Conservation (phyloP, 768 basidiomycete genomes). For the Lanmaoa rubissima region DNA sequence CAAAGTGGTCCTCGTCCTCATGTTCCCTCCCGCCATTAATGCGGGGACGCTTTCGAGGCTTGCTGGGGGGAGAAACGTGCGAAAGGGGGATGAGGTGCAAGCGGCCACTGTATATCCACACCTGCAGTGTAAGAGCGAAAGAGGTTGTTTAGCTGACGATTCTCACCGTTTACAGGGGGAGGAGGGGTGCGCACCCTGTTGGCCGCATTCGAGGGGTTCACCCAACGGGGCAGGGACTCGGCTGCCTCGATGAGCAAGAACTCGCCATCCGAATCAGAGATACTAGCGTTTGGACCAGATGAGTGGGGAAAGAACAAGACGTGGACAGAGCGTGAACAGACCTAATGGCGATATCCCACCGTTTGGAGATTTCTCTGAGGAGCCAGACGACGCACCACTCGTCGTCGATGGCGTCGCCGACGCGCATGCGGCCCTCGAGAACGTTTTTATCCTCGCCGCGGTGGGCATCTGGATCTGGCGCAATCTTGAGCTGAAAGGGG, state of each 20-base stretch:
- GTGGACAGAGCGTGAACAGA: constrained; percentile 34
- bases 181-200: constrained; percentile 74
- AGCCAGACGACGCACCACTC: constrained; percentile 97
- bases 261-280: constrained; percentile 91
- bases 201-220: constrained; percentile 85
- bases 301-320: background rate
- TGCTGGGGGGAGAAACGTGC: constrained; percentile 65
- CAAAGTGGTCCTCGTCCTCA: constrained; percentile 49
- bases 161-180: constrained; percentile 30
- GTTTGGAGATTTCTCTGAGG: constrained; percentile 67
- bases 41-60: constrained; percentile 48
- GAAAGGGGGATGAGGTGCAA: constrained; percentile 86
- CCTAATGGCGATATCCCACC: constrained; percentile 83
- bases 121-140: constrained; percentile 48
- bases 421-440: constrained; percentile 81
- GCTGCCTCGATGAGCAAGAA: constrained; percentile 97
- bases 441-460: constrained; percentile 43
- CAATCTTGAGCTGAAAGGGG: constrained; percentile 73
- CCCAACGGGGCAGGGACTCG: constrained; percentile 84
- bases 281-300: constrained; percentile 20
- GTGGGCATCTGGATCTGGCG: constrained; percentile 40
- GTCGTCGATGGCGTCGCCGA: constrained; percentile 97
- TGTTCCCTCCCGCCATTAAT: constrained; percentile 41
- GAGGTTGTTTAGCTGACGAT: constrained; percentile 30
- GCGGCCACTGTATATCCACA: constrained; percentile 84